Evolutionary conservation across 2,329 filamentous ascomycete genomes (phyloP).

Genomic region (Alternaria triticimaculans): DNA sequence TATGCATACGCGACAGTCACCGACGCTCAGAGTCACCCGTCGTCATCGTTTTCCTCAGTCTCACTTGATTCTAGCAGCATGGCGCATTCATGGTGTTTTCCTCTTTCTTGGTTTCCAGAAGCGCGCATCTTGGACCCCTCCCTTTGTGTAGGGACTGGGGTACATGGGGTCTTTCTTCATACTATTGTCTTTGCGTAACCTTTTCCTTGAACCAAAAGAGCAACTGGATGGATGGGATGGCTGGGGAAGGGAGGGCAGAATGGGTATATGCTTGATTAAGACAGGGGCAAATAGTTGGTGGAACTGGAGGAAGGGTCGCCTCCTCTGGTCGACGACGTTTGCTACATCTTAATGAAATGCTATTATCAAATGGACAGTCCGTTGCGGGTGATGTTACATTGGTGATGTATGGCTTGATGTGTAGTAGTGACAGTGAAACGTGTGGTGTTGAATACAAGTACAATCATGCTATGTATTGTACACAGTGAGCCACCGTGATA

Average conservation of each 20-base stretch:
- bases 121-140: neutral
- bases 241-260: neutral
- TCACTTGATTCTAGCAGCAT: slow-evolving; percentile 18
- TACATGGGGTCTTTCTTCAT: neutral
- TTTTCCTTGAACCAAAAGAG: neutral
- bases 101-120: neutral
- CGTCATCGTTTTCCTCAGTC: neutral
- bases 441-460: neutral
- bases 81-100: slow-evolving; percentile 15
- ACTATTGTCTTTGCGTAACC: neutral
- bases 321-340: neutral
- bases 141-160: neutral
- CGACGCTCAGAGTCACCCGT: neutral
- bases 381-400: neutral
- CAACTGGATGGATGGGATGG: neutral
- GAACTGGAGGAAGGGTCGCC: neutral
- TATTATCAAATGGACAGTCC: neutral
- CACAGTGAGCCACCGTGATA: neutral
- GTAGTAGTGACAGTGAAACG: neutral
- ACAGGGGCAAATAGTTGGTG: neutral
- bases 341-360: neutral
- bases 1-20: neutral
- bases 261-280: neutral
- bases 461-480: neutral
- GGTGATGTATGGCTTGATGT: neutral